Percentiles rank a stretch among this genome's conserved stretches.
phyloP scores from a whole-genome alignment of 163 green algal genomes.

The Chlorella variabilis region DNA sequence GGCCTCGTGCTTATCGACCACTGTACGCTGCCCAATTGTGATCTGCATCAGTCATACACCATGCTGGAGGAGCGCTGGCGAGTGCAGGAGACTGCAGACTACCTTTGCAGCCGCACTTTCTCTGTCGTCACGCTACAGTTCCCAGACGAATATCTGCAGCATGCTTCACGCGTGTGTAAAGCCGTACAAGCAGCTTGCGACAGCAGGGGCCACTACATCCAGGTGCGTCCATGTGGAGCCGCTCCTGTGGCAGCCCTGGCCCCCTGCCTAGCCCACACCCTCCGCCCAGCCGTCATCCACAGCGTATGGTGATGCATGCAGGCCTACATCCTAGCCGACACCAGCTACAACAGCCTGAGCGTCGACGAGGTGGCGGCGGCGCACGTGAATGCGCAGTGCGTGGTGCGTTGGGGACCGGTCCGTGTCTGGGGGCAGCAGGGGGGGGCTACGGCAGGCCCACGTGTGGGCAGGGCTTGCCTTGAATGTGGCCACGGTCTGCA shows the following conservation, averaged over 20 bases:
- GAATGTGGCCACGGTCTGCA: no score
- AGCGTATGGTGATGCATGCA: constrained; percentile 52
- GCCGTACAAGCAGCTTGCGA: constrained; percentile 43
- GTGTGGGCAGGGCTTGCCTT: no score
- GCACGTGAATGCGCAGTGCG: constrained; percentile 82
- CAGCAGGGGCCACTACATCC: neutral
- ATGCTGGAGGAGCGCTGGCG: constrained; percentile 16
- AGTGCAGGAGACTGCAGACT: constrained; percentile 56
- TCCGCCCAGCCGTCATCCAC: neutral
- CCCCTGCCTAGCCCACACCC: no score
- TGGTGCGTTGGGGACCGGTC: constrained; percentile 68
- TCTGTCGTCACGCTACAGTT: constrained; percentile 78
- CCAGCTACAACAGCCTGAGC: constrained; percentile 87
- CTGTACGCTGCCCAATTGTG: no score
- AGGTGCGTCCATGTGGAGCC: constrained; percentile 17
- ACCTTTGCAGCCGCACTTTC: constrained; percentile 53
- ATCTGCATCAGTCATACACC: no score
- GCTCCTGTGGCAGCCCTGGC: neutral
- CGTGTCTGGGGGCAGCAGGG: no score
- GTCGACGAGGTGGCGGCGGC: constrained; percentile 94
- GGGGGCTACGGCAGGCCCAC: no score
- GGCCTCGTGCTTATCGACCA: no score
- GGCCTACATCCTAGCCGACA: constrained; percentile 92
- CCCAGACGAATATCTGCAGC: constrained; percentile 70
- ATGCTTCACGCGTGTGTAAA: constrained; percentile 49